These are phyloP conservation scores for Botrytis cinerea DNA, from an alignment of 2,329 filamentous ascomycete genomes.

Conservation along the genomic window DNA sequence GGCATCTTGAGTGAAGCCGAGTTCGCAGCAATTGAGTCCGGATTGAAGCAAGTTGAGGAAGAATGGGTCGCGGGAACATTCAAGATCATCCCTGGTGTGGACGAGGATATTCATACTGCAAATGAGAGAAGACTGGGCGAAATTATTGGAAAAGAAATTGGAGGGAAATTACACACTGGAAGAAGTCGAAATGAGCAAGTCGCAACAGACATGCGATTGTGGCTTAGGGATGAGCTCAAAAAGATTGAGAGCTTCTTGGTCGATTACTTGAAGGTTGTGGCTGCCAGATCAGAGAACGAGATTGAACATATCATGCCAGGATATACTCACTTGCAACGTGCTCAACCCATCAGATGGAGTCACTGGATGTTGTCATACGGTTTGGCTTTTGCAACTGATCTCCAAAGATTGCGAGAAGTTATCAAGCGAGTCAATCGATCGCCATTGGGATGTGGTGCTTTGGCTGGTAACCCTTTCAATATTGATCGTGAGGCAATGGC, in stretches of 20 bases:
- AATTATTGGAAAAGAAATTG: slow-evolving; percentile 81
- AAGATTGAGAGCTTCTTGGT: slow-evolving; percentile 69
- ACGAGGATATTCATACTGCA: slow-evolving; percentile 67
- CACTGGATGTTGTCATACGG: slow-evolving; percentile 81
- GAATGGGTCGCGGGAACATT: slow-evolving; percentile 57
- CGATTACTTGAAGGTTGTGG: slow-evolving; percentile 68
- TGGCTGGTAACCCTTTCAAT: slow-evolving; percentile 80
- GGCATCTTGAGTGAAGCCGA: slow-evolving; percentile 74
- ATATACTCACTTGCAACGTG: slow-evolving; percentile 85
- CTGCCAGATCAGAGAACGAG: slow-evolving; percentile 69
- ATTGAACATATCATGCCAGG: slow-evolving; percentile 78
- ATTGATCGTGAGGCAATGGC: slow-evolving; percentile 81
- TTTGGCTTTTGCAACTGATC: slow-evolving; percentile 69
- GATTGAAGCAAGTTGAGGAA: slow-evolving; percentile 59
- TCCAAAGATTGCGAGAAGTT: slow-evolving; percentile 74
- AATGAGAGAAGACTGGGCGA: slow-evolving; percentile 76
- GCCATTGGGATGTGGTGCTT: slow-evolving; percentile 49
- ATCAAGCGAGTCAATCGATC: slow-evolving; percentile 71
- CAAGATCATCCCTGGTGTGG: slow-evolving; percentile 52
- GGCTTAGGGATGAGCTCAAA: slow-evolving; percentile 75
- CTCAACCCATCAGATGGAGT: slow-evolving; percentile 76
- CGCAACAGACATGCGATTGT: slow-evolving; percentile 86
- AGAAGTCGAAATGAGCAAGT: slow-evolving; percentile 90
- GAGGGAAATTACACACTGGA: slow-evolving; percentile 86
- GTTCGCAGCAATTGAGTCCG: slow-evolving; percentile 72